Evolutionary conservation across 2,329 filamentous ascomycete species (phyloP).

Genomic region (Aspergillus calidoustus): DNA sequence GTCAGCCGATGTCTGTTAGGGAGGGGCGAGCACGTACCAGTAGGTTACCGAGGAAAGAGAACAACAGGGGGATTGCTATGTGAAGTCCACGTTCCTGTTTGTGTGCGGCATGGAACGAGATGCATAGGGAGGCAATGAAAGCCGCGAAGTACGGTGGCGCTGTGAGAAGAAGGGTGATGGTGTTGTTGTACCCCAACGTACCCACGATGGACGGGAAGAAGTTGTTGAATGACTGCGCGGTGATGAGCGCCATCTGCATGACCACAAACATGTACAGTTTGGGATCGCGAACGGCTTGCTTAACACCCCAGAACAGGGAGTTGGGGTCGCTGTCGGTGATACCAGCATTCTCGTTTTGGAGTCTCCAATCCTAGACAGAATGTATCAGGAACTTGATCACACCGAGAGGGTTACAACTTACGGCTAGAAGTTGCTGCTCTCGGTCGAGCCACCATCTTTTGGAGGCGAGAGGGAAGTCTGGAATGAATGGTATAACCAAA

Average conservation of each 20-base stretch:
- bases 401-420: not conserved
- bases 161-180: constrained; percentile 2
- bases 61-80: constrained; percentile 7
- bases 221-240: constrained; percentile 9
- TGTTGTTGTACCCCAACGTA: not conserved
- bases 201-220: constrained; percentile 8
- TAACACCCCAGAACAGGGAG: constrained; percentile 6
- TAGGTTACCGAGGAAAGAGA: not conserved
- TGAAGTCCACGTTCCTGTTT: constrained; percentile 2
- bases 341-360: constrained; percentile 9
- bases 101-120: constrained; percentile 2
- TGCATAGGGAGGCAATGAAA: constrained; percentile 3
- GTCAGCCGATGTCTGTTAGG: not conserved
- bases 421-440: not conserved
- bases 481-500: constrained; percentile 4
- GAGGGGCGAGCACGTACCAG: not conserved
- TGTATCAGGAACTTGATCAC: not conserved
- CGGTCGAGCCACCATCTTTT: constrained; percentile 7
- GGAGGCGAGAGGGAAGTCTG: not conserved
- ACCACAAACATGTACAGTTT: constrained; percentile 11
- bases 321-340: constrained; percentile 6
- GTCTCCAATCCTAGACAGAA: constrained; percentile 1
- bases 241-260: constrained; percentile 10
- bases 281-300: constrained; percentile 6
- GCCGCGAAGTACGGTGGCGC: constrained; percentile 7